These are phyloP conservation scores for Cercophora newfieldiana DNA, from an alignment of 495 filamentous ascomycete species.

Conservation along the genomic window DNA sequence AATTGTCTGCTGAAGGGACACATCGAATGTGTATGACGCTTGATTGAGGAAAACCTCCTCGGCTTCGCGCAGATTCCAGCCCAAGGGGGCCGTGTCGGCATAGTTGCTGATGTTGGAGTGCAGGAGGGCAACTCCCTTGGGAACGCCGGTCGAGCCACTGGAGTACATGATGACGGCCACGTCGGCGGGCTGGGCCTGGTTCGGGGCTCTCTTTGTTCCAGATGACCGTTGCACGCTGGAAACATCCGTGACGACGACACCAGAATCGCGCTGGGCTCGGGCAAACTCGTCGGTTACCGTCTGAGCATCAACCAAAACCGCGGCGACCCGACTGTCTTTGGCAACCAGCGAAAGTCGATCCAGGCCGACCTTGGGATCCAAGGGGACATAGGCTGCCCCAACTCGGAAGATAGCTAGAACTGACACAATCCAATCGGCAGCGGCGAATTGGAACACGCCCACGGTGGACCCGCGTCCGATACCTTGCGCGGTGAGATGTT, in stretches of 20 bases:
- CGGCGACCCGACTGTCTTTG: conserved; percentile 17
- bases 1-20: conserved; percentile 33
- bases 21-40: conserved; percentile 32
- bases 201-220: background rate
- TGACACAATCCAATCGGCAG: conserved; percentile 48
- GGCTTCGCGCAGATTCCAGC: conserved; percentile 1
- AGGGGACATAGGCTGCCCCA: conserved; percentile 53
- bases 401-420: conserved; percentile 53
- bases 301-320: conserved; percentile 41
- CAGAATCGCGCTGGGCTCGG: conserved; percentile 18
- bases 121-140: conserved; percentile 47
- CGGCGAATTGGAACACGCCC: conserved; percentile 36
- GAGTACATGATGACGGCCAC: conserved; percentile 46
- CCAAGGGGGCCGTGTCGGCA: conserved; percentile 21
- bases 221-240: background rate
- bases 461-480: conserved; percentile 21
- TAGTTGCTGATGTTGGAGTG: conserved; percentile 28
- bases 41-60: conserved; percentile 33
- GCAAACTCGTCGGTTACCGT: conserved; percentile 33
- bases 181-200: conserved; percentile 7
- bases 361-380: conserved; percentile 41
- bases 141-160: conserved; percentile 48
- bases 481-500: background rate
- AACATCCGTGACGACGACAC: conserved; percentile 5
- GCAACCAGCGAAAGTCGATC: conserved; percentile 24